phyloP scores from a whole-genome alignment of 805 yeast species.

The Kazachstania psychrophila region DNA sequence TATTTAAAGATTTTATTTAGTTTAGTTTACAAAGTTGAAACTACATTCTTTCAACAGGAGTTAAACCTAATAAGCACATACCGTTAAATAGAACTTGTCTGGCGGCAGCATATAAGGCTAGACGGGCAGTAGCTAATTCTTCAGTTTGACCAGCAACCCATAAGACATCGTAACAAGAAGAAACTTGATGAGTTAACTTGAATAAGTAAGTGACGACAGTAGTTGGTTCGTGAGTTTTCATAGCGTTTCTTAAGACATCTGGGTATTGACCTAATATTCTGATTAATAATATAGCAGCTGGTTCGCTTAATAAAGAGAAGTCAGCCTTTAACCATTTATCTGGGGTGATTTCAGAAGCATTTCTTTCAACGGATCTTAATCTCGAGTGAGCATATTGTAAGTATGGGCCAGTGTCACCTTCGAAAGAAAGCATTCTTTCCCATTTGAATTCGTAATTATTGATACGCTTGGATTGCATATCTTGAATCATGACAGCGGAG shows the following conservation, averaged over 20 bases:
- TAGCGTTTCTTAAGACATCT: conserved; percentile 74
- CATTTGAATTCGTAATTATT: conserved; percentile 94
- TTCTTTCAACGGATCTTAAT: conserved; percentile 87
- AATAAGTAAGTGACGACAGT: conserved; percentile 90
- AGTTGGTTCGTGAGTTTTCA: conserved; percentile 82
- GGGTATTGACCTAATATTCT: conserved; percentile 86
- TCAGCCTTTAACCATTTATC: conserved; percentile 43
- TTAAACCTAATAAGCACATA: conserved; percentile 78
- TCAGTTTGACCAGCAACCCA: conserved; percentile 96
- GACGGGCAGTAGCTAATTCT: conserved; percentile 79
- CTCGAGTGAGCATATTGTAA: conserved; percentile 97
- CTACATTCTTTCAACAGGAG: conserved; percentile 98
- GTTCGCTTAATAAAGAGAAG: conserved; percentile 55
- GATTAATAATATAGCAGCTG: conserved; percentile 58
- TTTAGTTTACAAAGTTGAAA: too few relatives aligned
- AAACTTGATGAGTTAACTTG: conserved; percentile 84
- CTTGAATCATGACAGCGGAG: conserved; percentile 98
- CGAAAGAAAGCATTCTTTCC: conserved; percentile 96
- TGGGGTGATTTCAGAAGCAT: conserved; percentile 43
- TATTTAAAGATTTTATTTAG: too few relatives aligned
- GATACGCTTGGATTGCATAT: conserved; percentile 94
- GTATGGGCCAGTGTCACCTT: conserved; percentile 99
- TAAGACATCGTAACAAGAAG: conserved; percentile 89
- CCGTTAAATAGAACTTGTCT: conserved; percentile 86
- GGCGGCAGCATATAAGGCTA: conserved; percentile 84